Base-by-base conservation (phyloP, 345 rosid species). In the Litchi chinensis region DNA sequence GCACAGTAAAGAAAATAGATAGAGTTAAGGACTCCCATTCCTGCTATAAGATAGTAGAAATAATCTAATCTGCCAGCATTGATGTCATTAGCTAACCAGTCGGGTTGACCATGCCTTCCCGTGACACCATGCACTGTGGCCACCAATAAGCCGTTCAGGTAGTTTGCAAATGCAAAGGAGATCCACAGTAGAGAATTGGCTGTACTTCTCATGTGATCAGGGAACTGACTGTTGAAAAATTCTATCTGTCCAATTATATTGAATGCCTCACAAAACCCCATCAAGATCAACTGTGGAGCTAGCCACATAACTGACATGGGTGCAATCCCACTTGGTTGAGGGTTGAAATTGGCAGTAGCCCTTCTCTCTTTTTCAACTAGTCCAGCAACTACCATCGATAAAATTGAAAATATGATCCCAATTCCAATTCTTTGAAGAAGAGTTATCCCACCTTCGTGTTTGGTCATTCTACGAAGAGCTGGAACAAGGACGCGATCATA, bases 241-340 rank as follows among this genome's bases (percentile, higher is more conserved):
- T 93, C 97, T 3, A 90, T 85, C 67, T 79, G 90, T 24, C 95
- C 95, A 8, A 91, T 81, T 1, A 83, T 67, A 71, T 84, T 85
- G 81, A 91, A 93, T 13, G 91, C 93, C 81, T 93, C 88, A 21
- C 78, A 84, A 4, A 91, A 80, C 1, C 95, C 97, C 85, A 85
- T 77, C 59, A 90, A 70, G 62, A 89, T 60, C 37, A 90, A 92
- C 73, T 87, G 95, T 1, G 97, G 97, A 41, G 89, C 75, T 22
- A 91, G 84, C 91, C 92, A 88, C 43, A 88, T 57, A 57, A 88
- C 80, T 0, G 95, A 86, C 68, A 88, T 73, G 4, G 83, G 88
- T 11, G 84, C 46, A 5, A 78, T 82, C 13, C 68, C 52, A 24
- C 48, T 77, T 12, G 80, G 28, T 1, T 72, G 5, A 3, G 83